Percentiles rank a stretch among this genome's conserved stretches.
Evolutionary conservation across 768 basidiomycete species (phyloP).

Genomic region (Mycena epipterygia): DNA sequence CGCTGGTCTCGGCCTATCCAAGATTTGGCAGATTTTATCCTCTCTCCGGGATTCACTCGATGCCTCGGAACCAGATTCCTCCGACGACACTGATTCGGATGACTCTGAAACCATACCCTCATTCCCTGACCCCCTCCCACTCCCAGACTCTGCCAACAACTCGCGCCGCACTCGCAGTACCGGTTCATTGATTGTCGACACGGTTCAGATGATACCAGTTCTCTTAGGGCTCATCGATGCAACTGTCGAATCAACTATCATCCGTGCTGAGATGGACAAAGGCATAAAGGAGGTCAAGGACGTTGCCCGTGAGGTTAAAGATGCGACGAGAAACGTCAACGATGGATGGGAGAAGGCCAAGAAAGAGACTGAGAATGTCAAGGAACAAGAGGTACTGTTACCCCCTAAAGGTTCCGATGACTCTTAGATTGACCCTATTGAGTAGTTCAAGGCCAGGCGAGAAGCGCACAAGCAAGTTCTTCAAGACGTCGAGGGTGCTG

Average conservation of each 20-base stretch:
- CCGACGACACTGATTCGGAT: constrained; percentile 30
- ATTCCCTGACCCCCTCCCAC: constrained; percentile 74
- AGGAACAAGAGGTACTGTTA: constrained; percentile 46
- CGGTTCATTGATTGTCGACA: constrained; percentile 49
- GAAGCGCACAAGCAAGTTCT: constrained; percentile 65
- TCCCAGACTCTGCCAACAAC: constrained; percentile 58
- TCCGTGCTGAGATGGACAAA: constrained; percentile 74
- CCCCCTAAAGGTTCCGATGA: neutral
- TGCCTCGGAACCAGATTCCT: constrained; percentile 30
- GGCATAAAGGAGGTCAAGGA: constrained; percentile 71
- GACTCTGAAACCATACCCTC: constrained; percentile 40
- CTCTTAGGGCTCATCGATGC: constrained; percentile 70
- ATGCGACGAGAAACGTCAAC: constrained; percentile 67
- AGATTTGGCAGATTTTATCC: constrained; percentile 71
- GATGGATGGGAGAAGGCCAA: constrained; percentile 68
- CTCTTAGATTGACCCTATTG: neutral
- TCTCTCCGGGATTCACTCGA: constrained; percentile 56
- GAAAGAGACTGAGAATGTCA: constrained; percentile 47
- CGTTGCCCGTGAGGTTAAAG: constrained; percentile 61
- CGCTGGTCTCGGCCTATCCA: constrained; percentile 68
- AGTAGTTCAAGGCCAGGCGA: constrained; percentile 59
- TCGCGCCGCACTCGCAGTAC: constrained; percentile 63
- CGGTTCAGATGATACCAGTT: constrained; percentile 79
- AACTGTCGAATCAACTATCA: constrained; percentile 57
- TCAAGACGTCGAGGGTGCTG: constrained; percentile 65